A percentile compares a stretch with the other conserved stretches of the same genome.
These are phyloP conservation scores for Thalassia testudinum DNA, from an alignment of 116 monocot genomes.

Conservation along the genomic window DNA sequence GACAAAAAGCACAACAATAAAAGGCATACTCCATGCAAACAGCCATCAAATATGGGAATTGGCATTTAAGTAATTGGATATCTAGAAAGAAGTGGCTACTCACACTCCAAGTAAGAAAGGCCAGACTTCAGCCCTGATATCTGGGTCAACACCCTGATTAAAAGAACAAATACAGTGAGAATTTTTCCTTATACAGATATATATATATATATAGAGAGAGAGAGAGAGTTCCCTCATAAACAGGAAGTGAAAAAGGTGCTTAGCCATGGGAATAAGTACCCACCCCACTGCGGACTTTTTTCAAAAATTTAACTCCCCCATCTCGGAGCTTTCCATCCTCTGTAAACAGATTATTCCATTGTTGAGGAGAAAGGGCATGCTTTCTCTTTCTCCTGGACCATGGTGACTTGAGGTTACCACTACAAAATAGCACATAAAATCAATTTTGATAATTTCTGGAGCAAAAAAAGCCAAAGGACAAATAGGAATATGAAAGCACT, in stretches of 20 bases:
- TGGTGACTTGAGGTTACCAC: constrained; percentile 55
- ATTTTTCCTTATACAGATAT: too few relatives aligned
- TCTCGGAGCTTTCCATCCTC: constrained; percentile 60
- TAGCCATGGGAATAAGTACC: neutral
- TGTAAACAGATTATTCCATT: constrained; percentile 52
- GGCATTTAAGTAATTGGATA: too few relatives aligned
- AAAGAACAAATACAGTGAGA: too few relatives aligned
- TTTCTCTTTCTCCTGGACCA: constrained; percentile 81
- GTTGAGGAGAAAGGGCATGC: constrained; percentile 32
- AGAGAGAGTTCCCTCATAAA: neutral
- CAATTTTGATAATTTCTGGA: too few relatives aligned
- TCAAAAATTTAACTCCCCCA: constrained; percentile 60
- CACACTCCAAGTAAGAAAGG: constrained; percentile 74
- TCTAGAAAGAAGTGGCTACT: neutral
- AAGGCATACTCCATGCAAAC: too few relatives aligned
- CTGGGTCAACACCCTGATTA: constrained; percentile 47
- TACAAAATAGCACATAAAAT: constrained; percentile 4
- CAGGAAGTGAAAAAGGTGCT: neutral
- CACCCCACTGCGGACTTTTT: constrained; percentile 71
- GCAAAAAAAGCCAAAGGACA: too few relatives aligned
- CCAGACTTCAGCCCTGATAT: constrained; percentile 64
- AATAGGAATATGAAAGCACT: too few relatives aligned
- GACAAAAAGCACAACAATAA: too few relatives aligned
- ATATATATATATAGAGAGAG: too few relatives aligned
- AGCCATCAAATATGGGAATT: too few relatives aligned